These are phyloP conservation scores for Desmodesmus armatus DNA, from an alignment of 139 green algal species.

Conservation along the genomic window DNA sequence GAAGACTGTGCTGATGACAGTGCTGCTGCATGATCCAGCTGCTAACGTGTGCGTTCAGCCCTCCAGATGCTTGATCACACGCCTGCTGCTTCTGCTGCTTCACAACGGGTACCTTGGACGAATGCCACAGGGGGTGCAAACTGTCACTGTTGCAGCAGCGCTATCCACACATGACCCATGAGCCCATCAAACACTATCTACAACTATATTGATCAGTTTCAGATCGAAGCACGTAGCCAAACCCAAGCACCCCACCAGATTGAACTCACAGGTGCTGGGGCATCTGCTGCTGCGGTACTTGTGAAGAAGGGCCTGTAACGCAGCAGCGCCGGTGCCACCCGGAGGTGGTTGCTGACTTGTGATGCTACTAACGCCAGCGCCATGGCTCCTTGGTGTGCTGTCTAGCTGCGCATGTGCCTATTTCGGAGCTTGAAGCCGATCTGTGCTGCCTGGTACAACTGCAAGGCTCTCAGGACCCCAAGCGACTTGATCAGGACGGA, in stretches of 20 bases:
- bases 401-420: too few species aligned
- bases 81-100: neutral
- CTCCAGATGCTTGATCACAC: too few species aligned
- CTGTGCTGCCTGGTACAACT: too few species aligned
- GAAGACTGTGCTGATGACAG: too few species aligned
- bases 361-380: neutral
- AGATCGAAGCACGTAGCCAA: too few species aligned
- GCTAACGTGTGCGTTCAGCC: too few species aligned
- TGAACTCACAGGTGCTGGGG: slow-evolving; percentile 14
- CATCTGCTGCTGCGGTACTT: neutral
- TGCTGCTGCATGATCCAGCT: too few species aligned
- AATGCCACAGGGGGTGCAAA: neutral
- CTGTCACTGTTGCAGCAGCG: neutral
- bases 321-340: slow-evolving; percentile 24
- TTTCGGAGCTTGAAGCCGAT: too few species aligned
- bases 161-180: neutral
- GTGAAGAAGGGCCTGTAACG: slow-evolving; percentile 17
- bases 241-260: neutral
- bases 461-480: too few species aligned
- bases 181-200: neutral
- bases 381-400: neutral
- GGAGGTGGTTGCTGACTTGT: neutral
- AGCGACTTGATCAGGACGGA: too few species aligned
- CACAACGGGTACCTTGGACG: neutral
- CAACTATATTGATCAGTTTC: too few species aligned